Evolutionary conservation across 2,329 filamentous ascomycete genomes (phyloP), one percentile per base, ranked within the genome.

Genomic region (Epichloe aotearoae): DNA sequence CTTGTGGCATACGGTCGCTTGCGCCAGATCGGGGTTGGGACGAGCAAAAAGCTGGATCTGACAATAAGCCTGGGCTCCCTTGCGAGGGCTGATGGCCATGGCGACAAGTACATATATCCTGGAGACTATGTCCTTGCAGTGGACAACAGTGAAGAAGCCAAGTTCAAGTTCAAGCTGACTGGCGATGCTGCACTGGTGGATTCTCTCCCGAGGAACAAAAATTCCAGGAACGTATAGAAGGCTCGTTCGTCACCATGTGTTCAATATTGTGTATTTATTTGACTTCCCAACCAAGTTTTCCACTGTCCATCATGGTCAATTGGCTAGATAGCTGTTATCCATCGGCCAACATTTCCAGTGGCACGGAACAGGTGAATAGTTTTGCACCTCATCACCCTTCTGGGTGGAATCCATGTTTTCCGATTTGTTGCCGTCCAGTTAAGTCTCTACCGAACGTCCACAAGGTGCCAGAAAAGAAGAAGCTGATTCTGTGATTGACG

Each of bases 401-500:
- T 58, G 52, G 0, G 68, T 79, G 0, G 77, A 78, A 58, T 84
- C 84, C 6, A 85, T 69, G 52, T 86, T 86, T 56, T 84, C 81
- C 0, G 77, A 82, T 61, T 86, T 86, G 51, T 86, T 82, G 7
- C 82, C 82, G 57, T 86, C 82, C 7, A 86, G 77, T 15, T 79
- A 70, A 0, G 80, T 81, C 55, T 83, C 71, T 1, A 70, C 68
- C 0, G 65, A 51, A 14, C 70, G 61, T 7, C 69, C 70, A 5
- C 58, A 61, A 0, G 77, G 76, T 0, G 68, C 70, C 12, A 82
- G 64, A 12, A 77, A 70, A 0, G 62, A 54, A 1, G 80, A 79
- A 3, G 72, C 78, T 53, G 73, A 62, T 55, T 83, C 75, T 0
- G 79, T 73, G 0, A 76, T 59, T 0, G 74, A 73, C 1, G 59